Percentiles rank a stretch among this genome's conserved stretches.
phyloP scores from a whole-genome alignment of 768 basidiomycete species.

The Serendipita sp. region DNA sequence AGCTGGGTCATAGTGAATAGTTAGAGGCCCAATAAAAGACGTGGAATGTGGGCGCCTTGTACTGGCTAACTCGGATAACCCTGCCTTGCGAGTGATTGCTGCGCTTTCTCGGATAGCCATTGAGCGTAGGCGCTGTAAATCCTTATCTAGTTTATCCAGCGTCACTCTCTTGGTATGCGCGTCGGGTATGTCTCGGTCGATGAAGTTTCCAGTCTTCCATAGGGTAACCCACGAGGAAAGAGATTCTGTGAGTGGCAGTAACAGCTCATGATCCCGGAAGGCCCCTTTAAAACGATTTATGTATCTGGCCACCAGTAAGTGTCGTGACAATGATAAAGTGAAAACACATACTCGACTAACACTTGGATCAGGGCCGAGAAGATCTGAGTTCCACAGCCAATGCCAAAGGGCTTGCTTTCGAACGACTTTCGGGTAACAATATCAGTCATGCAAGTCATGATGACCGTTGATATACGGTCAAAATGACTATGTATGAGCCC shows the following conservation, averaged over 20 bases:
- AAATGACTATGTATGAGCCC: slow-evolving; percentile 31
- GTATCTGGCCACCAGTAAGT: slow-evolving; percentile 23
- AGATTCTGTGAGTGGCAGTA: slow-evolving; percentile 27
- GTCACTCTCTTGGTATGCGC: slow-evolving; percentile 20
- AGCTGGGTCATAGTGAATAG: slow-evolving; percentile 36
- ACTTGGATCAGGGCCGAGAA: slow-evolving; percentile 32
- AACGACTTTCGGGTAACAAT: slow-evolving; percentile 22
- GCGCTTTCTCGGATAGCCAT: slow-evolving; percentile 38
- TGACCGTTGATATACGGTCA: slow-evolving; percentile 24
- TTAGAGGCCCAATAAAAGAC: slow-evolving; percentile 26
- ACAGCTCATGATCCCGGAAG: slow-evolving; percentile 29
- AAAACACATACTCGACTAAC: slow-evolving; percentile 33
- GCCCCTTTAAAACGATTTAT: slow-evolving; percentile 45
- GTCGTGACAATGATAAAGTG: background rate
- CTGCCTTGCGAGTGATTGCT: slow-evolving; percentile 18
- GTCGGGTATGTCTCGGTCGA: slow-evolving; percentile 32
- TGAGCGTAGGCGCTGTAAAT: slow-evolving; percentile 20
- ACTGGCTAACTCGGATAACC: background rate
- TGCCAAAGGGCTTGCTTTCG: slow-evolving; percentile 16
- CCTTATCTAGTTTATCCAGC: slow-evolving; percentile 24
- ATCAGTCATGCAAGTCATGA: slow-evolving; percentile 27
- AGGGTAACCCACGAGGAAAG: slow-evolving; percentile 31
- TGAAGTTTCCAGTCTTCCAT: slow-evolving; percentile 30
- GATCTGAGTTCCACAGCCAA: slow-evolving; percentile 4
- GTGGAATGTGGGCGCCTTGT: background rate